These are phyloP conservation scores for Trametes cingulata DNA, from an alignment of 768 basidiomycete species.

Conservation along the genomic window DNA sequence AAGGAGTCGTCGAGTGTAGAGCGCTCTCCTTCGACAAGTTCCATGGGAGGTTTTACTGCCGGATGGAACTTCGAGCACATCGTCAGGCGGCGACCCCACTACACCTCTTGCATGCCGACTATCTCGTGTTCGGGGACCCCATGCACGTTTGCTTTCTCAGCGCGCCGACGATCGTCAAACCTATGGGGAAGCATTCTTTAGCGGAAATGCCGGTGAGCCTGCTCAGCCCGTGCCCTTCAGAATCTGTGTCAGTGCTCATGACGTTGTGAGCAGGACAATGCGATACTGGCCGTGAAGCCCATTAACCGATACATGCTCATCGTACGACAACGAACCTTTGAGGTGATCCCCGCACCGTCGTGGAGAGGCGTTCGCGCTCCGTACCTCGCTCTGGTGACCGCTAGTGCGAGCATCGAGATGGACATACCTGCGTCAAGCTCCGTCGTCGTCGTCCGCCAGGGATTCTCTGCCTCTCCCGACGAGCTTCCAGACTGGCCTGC, in stretches of 20 bases:
- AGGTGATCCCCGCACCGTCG: constrained; percentile 25
- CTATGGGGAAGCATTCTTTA: constrained; percentile 6
- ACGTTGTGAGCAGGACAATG: constrained; percentile 14
- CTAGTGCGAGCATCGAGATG: constrained; percentile 22
- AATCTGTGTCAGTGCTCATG: neutral
- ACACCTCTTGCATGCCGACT: constrained; percentile 25
- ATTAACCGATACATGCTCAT: constrained; percentile 32
- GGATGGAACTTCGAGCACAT: constrained; percentile 20
- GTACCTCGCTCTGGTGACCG: neutral
- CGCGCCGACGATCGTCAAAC: constrained; percentile 14
- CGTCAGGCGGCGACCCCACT: constrained; percentile 21
- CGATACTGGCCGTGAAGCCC: constrained; percentile 30
- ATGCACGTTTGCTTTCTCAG: constrained; percentile 23
- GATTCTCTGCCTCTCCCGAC: constrained; percentile 14
- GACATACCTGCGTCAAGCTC: constrained; percentile 30
- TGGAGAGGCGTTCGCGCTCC: constrained; percentile 20
- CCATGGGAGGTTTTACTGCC: constrained; percentile 30
- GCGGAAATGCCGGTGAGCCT: constrained; percentile 16
- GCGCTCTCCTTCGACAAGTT: constrained; percentile 35
- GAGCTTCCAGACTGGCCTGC: constrained; percentile 32
- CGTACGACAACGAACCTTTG: constrained; percentile 30
- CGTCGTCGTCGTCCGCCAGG: constrained; percentile 28
- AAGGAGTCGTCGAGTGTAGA: constrained; percentile 15
- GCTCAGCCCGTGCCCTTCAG: neutral
- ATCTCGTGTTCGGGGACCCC: constrained; percentile 25